Percentiles rank a stretch among this genome's conserved stretches.
These are phyloP conservation scores for Yarrowia porcina DNA, from an alignment of 805 yeast species.

Conservation along the genomic window DNA sequence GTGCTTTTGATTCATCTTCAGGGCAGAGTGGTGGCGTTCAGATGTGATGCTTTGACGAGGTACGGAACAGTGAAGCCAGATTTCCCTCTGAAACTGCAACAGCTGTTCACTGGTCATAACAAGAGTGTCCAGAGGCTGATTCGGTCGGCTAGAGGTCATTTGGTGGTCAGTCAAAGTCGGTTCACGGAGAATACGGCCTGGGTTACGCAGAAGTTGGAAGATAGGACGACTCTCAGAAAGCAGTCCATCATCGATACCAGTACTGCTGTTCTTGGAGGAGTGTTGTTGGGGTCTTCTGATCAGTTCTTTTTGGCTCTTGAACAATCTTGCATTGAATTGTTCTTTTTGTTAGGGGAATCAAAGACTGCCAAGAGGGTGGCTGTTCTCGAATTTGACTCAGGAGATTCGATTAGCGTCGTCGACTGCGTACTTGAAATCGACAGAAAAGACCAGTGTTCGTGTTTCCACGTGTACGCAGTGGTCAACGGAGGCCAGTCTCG, in stretches of 20 bases:
- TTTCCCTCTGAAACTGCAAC: constrained; percentile 12
- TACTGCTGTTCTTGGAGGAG: background rate
- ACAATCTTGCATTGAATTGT: background rate
- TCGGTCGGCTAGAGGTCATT: constrained; percentile 64
- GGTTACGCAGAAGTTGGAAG: constrained; percentile 35
- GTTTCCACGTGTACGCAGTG: constrained; percentile 16
- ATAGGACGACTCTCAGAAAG: background rate
- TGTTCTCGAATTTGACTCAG: background rate
- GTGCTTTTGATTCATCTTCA: constrained; percentile 5
- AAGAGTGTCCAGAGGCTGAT: constrained; percentile 69
- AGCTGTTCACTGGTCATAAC: constrained; percentile 73
- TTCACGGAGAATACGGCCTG: constrained; percentile 63
- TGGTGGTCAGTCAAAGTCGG: constrained; percentile 57
- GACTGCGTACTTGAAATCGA: constrained; percentile 17
- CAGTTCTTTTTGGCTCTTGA: constrained; percentile 1
- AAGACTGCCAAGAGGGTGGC: constrained; percentile 1
- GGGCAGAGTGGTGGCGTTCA: constrained; percentile 10
- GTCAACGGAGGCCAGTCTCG: background rate
- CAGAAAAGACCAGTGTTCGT: background rate
- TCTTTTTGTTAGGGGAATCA: background rate
- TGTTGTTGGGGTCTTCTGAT: constrained; percentile 1
- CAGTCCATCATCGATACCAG: constrained; percentile 16
- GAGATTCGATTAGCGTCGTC: background rate
- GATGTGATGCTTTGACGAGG: constrained; percentile 5
- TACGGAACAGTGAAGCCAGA: constrained; percentile 12